Percentiles rank a stretch among this genome's conserved stretches.
Conservation (phyloP, 2,329 filamentous ascomycete genomes). For the Venturia oleaginea region DNA sequence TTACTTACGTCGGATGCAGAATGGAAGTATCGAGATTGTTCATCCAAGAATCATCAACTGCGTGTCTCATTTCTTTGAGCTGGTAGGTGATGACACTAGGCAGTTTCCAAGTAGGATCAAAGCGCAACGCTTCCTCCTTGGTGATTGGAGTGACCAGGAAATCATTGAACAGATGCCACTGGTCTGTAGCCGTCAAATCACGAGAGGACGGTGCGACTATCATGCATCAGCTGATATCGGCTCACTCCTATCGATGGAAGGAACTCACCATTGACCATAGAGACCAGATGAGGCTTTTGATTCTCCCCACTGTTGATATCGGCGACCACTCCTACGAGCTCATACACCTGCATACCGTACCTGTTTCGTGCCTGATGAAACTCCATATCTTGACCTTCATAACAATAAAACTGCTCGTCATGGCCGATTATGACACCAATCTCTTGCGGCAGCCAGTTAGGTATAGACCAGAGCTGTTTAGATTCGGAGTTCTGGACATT, state of each 20-base stretch:
- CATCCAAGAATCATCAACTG: constrained; percentile 81
- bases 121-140: constrained; percentile 75
- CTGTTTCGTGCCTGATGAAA: constrained; percentile 69
- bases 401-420: constrained; percentile 77
- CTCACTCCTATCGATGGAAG: background rate
- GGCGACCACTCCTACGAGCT: constrained; percentile 78
- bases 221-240: background rate
- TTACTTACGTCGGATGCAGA: constrained; percentile 46
- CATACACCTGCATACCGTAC: constrained; percentile 79
- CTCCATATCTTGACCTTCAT: constrained; percentile 82
- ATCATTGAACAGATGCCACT: constrained; percentile 97
- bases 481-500: constrained; percentile 67
- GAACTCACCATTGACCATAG: constrained; percentile 70
- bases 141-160: constrained; percentile 79
- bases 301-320: constrained; percentile 81
- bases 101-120: constrained; percentile 86
- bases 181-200: constrained; percentile 50
- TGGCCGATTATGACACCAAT: constrained; percentile 86
- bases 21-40: constrained; percentile 72
- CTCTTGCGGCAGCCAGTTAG: constrained; percentile 86
- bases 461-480: constrained; percentile 75
- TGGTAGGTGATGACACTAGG: constrained; percentile 86
- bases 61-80: constrained; percentile 68
- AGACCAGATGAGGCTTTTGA: constrained; percentile 83
- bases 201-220: constrained; percentile 58